phyloP scores from a whole-genome alignment of 2,329 filamentous ascomycete species.

The Nannizziopsis barbatae region DNA sequence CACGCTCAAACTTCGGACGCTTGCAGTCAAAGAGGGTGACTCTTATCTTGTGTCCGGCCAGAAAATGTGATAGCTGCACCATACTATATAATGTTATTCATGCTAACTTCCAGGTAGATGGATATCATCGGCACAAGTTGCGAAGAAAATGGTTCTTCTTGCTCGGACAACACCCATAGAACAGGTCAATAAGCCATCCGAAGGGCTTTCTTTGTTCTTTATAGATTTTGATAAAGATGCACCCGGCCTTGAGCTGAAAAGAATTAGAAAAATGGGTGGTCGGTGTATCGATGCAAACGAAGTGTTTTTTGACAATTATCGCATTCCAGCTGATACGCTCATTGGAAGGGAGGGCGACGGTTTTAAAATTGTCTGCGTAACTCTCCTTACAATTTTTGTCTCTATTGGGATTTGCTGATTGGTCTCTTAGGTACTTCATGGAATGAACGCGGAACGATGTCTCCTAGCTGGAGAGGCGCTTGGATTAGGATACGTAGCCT shows the following conservation, averaged over 20 bases:
- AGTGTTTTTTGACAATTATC: constrained; percentile 75
- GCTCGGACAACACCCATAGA: constrained; percentile 63
- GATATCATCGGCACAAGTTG: constrained; percentile 78
- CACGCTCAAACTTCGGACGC: constrained; percentile 58
- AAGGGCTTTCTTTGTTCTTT: constrained; percentile 69
- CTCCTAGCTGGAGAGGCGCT: constrained; percentile 68
- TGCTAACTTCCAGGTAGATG: constrained; percentile 36
- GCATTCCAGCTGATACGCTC: constrained; percentile 51
- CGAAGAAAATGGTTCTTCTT: constrained; percentile 70
- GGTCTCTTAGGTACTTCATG: constrained; percentile 47
- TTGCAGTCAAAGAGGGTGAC: constrained; percentile 49
- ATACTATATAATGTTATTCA: no score
- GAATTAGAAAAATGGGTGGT: constrained; percentile 77
- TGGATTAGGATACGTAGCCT: constrained; percentile 64
- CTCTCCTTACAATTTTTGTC: neutral
- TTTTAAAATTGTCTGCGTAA: constrained; percentile 52
- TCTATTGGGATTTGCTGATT: neutral
- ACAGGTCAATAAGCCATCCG: constrained; percentile 56
- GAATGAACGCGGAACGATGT: constrained; percentile 70
- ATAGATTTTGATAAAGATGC: constrained; percentile 57
- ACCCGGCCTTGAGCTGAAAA: constrained; percentile 54
- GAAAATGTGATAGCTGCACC: constrained; percentile 47
- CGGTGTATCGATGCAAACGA: constrained; percentile 75
- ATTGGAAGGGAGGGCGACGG: constrained; percentile 64
- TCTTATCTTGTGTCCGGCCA: constrained; percentile 61